Conservation (phyloP, 2,329 filamentous ascomycete species). For the Penicillium sp. region DNA sequence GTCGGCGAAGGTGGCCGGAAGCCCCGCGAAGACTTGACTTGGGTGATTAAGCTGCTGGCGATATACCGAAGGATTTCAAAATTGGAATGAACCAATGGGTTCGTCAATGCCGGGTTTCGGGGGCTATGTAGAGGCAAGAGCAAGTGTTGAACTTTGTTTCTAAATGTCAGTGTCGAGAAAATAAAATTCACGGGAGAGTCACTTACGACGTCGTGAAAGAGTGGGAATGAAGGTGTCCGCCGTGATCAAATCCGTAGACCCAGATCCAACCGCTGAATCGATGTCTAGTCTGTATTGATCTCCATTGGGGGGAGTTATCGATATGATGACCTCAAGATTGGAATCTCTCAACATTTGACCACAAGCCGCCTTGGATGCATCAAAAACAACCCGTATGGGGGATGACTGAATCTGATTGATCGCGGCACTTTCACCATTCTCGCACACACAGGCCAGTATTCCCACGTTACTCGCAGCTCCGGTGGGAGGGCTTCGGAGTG, state of each 20-base stretch:
- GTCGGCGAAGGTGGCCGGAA: conserved; percentile 82
- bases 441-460: conserved; percentile 49
- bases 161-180: conserved; percentile 9
- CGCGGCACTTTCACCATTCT: conserved; percentile 41
- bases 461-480: conserved; percentile 57
- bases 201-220: conserved; percentile 69
- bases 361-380: conserved; percentile 32
- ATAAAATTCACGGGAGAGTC: conserved; percentile 1
- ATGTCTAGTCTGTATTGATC: conserved; percentile 57
- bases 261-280: conserved; percentile 65
- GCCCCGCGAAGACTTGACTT: conserved; percentile 58
- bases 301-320: conserved; percentile 67
- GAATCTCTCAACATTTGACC: conserved; percentile 31
- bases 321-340: conserved; percentile 55
- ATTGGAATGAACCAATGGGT: conserved; percentile 72
- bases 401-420: conserved; percentile 51
- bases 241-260: conserved; percentile 71
- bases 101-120: conserved; percentile 47
- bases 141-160: conserved; percentile 63
- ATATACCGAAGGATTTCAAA: conserved; percentile 72
- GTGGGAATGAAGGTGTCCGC: conserved; percentile 71
- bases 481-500: conserved; percentile 63
- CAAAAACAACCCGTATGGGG: conserved; percentile 38
- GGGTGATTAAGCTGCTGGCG: conserved; percentile 59
- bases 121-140: conserved; percentile 68